Base-by-base conservation (phyloP, 805 yeast species). In the Pichia cabralensis region DNA sequence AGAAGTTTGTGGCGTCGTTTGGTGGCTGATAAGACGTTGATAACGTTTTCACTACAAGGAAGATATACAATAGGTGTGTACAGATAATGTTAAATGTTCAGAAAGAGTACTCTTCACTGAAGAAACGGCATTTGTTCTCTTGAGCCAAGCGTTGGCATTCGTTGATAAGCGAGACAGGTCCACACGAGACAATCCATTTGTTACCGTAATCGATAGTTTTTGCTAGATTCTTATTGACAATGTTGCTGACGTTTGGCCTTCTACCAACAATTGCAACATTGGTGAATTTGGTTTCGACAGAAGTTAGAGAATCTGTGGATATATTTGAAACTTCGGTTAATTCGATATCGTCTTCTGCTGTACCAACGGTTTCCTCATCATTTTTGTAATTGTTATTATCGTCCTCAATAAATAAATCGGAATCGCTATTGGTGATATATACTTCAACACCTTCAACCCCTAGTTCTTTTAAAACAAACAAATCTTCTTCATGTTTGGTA, bases 171-270 rank as follows among this genome's bases (percentile, higher is more conserved):
- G 62, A 41, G 2, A 49, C 46, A 1, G 79, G 79, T 1, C 84
- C 84, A 55, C 83, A 76, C 1, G 76, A 65, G 13, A 76, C 52
- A 0, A 74, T 48, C 74, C 78, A 75, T 35, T 61, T 64, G 36
- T 65, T 58, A 14, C 57, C 61, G 16, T 46, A 40, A 25, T 62
- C 62, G 2, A 49, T 50, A 0, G 60, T 53, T 6, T 47, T 44
- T n/a, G 44, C 33, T 2, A 60, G 38, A 10, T 53, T 43, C 7
- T 43, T 43, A 6, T 52, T 47, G 18, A 73, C 47, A 1, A 60
- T 35, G 4, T 38, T 36, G 3, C 51, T 45, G n/a, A 70, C 51
- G 27, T 57, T 46, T 8, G 81, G 80, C 42, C 77, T 54, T 12
- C 55, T 56, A 25, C 63, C 65, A 36, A 49, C 10, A 6, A 35